Evolutionary conservation across 2,329 filamentous ascomycete species (phyloP), one percentile per base, ranked within the genome.

Genomic region (Endoconidiophora polonica): DNA sequence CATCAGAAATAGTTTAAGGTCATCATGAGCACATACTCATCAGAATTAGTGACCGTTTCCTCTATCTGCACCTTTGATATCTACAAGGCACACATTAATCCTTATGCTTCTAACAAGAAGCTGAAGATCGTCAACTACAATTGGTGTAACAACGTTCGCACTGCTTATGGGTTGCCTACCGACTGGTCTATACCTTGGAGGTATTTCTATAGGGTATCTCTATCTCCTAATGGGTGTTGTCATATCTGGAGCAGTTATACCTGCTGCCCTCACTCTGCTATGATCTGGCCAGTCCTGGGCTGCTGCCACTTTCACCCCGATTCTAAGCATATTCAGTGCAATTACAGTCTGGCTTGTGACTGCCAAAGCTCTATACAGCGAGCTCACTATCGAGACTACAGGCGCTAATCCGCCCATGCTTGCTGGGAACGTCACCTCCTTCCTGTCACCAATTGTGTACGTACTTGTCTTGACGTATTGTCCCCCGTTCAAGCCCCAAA

Each of bases 1-100:
- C 26, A 33, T 33, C 7, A 33, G 4, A 10, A 9, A 33, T 33
- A 33, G 26, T 33, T 33, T 10, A 87, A 88, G 81, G 84, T 84
- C 23, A 83, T 88, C 36, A 88, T 83, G 0, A 82, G 76, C 1
- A 83, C 83, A 2, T 82, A 79, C 56, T 86, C 81, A 2, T 80
- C 83, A 0, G 81, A 88, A 60, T 66, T 88, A 16, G 87, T 90
- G 52, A 83, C 85, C 6, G 83, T 88, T 4, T 86, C 81, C 3
- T 84, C 80, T 2, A 88, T 90, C 63, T 79, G 43, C 63, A 90
- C 85, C 1, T 91, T 90, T 59, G 81, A 88, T 58, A 74, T 90
- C 55, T 90, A 88, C 65, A 80, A 86, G 56, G 84, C 79, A 2
- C 93, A 93, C 59, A 71, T 87, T 64, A 81, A 90, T 52, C 83